Evolutionary conservation across 2,329 filamentous ascomycete genomes (phyloP).

Genomic region (Fusarium graminum): DNA sequence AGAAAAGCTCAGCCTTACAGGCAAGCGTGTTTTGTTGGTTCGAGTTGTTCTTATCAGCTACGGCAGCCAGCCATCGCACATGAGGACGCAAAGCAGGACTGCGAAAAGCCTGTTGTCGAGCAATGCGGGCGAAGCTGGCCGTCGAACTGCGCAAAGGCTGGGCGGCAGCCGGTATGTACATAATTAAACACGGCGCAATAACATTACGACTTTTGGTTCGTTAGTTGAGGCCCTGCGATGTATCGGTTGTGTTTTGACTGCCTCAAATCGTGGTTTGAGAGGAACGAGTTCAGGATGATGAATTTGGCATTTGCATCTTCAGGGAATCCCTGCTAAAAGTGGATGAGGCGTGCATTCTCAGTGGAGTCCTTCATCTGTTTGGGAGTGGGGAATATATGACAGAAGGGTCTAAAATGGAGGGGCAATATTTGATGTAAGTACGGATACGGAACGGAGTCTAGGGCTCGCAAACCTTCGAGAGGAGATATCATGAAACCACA

Average conservation of each 20-base stretch:
- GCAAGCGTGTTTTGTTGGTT: conserved; percentile 53
- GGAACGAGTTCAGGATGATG: conserved; percentile 30
- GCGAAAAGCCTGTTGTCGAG: conserved; percentile 61
- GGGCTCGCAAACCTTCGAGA: conserved; percentile 14
- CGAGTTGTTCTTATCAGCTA: conserved; percentile 46
- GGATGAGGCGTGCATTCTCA: conserved; percentile 38
- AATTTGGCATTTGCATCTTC: conserved; percentile 42
- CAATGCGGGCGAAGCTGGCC: conserved; percentile 65
- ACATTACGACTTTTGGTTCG: conserved; percentile 45
- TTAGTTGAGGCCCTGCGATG: conserved; percentile 24
- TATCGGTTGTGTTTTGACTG: conserved; percentile 17
- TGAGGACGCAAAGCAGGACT: conserved; percentile 54
- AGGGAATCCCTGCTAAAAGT: conserved; percentile 33
- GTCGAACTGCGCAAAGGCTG: conserved; percentile 58
- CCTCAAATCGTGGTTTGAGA: conserved; percentile 12
- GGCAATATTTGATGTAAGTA: conserved; percentile 14
- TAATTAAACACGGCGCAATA: conserved; percentile 44
- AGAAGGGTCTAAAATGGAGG: conserved; percentile 25
- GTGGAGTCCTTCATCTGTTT: conserved; percentile 25
- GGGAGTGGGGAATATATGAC: conserved; percentile 28
- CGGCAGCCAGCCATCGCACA: conserved; percentile 61
- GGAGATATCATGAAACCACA: background rate
- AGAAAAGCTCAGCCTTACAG: conserved; percentile 52
- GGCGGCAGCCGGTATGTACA: conserved; percentile 52
- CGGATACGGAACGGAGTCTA: background rate